phyloP scores from a whole-genome alignment of 2,329 filamentous ascomycete genomes.

The Paecilomyces variotii region DNA sequence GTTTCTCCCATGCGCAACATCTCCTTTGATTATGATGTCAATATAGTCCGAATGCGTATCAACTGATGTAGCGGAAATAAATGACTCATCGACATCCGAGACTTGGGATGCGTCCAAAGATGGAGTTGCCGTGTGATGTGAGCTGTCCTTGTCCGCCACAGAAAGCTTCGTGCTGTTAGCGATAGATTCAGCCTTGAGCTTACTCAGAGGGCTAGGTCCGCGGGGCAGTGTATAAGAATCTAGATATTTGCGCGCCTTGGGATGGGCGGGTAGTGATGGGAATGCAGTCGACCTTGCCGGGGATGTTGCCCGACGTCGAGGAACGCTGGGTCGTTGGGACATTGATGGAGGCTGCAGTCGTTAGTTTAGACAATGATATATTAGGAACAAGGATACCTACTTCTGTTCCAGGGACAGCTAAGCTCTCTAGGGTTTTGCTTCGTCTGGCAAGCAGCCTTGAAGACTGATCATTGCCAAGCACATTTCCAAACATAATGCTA shows the following conservation, averaged over 20 bases:
- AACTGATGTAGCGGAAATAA: not conserved
- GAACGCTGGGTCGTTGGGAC: slow-evolving; percentile 3
- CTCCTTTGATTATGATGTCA: not conserved
- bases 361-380: not conserved
- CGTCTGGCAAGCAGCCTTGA: slow-evolving; percentile 25
- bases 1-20: slow-evolving; percentile 10
- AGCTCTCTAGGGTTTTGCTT: slow-evolving; percentile 35
- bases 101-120: not conserved
- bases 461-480: slow-evolving; percentile 48
- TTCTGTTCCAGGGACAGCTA: slow-evolving; percentile 46
- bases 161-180: not conserved
- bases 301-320: slow-evolving; percentile 29
- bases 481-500: slow-evolving; percentile 81
- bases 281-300: slow-evolving; percentile 30
- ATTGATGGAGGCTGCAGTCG: slow-evolving; percentile 8
- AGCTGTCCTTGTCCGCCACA: not conserved
- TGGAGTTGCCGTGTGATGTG: not conserved
- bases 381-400: slow-evolving; percentile 17
- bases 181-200: slow-evolving; percentile 12
- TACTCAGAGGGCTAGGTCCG: slow-evolving; percentile 17
- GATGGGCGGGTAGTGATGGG: slow-evolving; percentile 11
- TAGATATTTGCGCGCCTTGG: slow-evolving; percentile 2
- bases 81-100: not conserved
- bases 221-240: slow-evolving; percentile 24
- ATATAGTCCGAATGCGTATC: not conserved